These are phyloP conservation scores for Aspergillus viridinutans DNA, from an alignment of 2,329 filamentous ascomycete genomes.

Conservation along the genomic window DNA sequence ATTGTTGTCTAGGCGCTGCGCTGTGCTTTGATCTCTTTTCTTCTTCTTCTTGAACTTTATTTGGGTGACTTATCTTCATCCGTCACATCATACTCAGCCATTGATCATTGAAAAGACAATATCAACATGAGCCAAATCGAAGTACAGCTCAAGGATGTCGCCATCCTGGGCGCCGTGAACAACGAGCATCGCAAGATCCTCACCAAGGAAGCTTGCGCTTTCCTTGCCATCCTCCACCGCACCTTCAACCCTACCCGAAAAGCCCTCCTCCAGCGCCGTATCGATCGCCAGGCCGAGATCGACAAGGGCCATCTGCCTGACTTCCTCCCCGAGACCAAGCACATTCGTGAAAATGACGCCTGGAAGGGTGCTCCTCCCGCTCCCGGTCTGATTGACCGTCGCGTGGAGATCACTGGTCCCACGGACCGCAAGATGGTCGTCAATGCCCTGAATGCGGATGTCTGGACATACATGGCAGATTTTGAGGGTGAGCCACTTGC, in stretches of 20 bases:
- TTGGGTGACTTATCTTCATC: not conserved
- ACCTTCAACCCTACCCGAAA: slow-evolving; percentile 91
- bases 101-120: not conserved
- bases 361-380: slow-evolving; percentile 92
- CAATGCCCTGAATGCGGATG: slow-evolving; percentile 91
- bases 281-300: slow-evolving; percentile 83
- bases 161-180: slow-evolving; percentile 74
- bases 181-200: slow-evolving; percentile 85
- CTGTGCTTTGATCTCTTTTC: not conserved
- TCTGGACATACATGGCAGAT: slow-evolving; percentile 99
- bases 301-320: slow-evolving; percentile 85
- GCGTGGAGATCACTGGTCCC: slow-evolving; percentile 95
- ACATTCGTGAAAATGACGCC: slow-evolving; percentile 87
- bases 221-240: slow-evolving; percentile 89
- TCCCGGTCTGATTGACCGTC: slow-evolving; percentile 85
- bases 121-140: slow-evolving; percentile 65
- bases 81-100: not conserved
- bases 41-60: not conserved
- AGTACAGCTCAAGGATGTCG: slow-evolving; percentile 78
- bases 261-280: slow-evolving; percentile 78
- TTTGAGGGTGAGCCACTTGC: slow-evolving; percentile 70
- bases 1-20: slow-evolving; percentile 5
- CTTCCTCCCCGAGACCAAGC: slow-evolving; percentile 92
- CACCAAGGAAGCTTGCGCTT: slow-evolving; percentile 82
- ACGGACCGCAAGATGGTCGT: slow-evolving; percentile 99